Percentiles rank a stretch among this genome's conserved stretches.
Evolutionary conservation across 495 filamentous ascomycete genomes (phyloP).

Genomic region (Hypomontagnella submonticulosa): DNA sequence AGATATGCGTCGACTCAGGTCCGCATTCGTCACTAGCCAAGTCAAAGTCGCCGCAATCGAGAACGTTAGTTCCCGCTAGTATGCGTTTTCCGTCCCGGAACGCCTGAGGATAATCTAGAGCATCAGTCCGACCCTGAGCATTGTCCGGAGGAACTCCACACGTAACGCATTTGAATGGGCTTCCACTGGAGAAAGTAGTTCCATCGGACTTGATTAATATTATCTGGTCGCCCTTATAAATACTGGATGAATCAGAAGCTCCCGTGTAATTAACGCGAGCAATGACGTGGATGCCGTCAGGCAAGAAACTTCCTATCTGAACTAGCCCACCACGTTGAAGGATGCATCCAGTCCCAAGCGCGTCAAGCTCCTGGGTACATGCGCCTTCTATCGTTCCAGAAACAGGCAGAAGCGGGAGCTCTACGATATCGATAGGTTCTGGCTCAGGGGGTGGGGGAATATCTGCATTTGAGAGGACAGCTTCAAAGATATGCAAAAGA

Average conservation of each 20-base stretch:
- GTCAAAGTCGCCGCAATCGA: slow-evolving; percentile 39
- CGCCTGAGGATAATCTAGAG: slow-evolving; percentile 42
- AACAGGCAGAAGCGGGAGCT: slow-evolving; percentile 39
- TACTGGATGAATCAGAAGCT: slow-evolving; percentile 31
- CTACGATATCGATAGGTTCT: slow-evolving; percentile 32
- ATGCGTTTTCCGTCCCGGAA: slow-evolving; percentile 43
- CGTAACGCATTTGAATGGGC: slow-evolving; percentile 46
- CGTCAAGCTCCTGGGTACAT: slow-evolving; percentile 31
- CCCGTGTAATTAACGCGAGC: slow-evolving; percentile 41
- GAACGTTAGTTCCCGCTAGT: slow-evolving; percentile 31
- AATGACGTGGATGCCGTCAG: slow-evolving; percentile 43
- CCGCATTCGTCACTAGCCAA: slow-evolving; percentile 26
- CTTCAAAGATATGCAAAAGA: too few species aligned
- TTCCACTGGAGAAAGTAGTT: slow-evolving; percentile 22
- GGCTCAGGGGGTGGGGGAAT: slow-evolving; percentile 7
- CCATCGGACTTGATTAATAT: too few species aligned
- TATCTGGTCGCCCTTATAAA: slow-evolving; percentile 23
- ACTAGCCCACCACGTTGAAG: slow-evolving; percentile 18
- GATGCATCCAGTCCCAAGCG: slow-evolving; percentile 37
- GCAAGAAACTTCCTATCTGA: slow-evolving; percentile 42
- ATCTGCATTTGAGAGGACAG: slow-evolving; percentile 1
- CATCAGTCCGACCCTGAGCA: slow-evolving; percentile 6
- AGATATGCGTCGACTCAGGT: slow-evolving; percentile 30
- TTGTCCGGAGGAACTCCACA: slow-evolving; percentile 42
- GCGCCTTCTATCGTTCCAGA: slow-evolving; percentile 6